Conservation (phyloP, 306 rosid species). For the Ormosia emarginata region DNA sequence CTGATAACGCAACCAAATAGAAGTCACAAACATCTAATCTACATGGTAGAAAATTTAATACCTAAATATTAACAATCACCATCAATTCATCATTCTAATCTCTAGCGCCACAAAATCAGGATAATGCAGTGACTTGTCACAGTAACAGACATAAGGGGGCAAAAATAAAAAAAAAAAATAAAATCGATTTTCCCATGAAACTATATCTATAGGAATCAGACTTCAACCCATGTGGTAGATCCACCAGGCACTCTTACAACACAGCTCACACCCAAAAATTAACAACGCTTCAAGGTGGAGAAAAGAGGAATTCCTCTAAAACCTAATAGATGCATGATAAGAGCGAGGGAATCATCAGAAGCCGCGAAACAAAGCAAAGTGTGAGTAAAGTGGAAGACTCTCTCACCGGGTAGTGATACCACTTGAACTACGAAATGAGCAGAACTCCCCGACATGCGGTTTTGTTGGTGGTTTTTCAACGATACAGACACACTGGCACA, state of each 20-base stretch:
- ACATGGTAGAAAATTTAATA: neutral
- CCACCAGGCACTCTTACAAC: neutral
- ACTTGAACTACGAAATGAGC: neutral
- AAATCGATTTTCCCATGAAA: neutral
- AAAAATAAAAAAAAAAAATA: neutral
- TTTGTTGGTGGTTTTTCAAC: constrained; percentile 4
- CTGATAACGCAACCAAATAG: constrained; percentile 38
- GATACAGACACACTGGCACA: constrained; percentile 12
- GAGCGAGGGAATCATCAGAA: neutral
- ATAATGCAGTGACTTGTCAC: neutral
- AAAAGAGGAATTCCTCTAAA: neutral
- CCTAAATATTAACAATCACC: neutral
- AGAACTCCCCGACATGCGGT: constrained; percentile 30
- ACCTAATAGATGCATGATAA: constrained; percentile 6
- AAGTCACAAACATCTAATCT: neutral
- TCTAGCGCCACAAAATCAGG: neutral
- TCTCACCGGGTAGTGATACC: constrained; percentile 9
- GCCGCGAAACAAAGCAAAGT: neutral
- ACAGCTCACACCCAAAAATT: neutral
- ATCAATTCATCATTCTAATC: neutral
- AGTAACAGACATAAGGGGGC: neutral
- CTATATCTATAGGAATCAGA: neutral
- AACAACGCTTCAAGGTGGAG: neutral
- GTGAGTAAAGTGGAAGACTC: neutral
- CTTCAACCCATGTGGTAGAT: constrained; percentile 13